Percentiles rank a stretch among this genome's conserved stretches.
phyloP scores from a whole-genome alignment of 345 rosid species.

The Corchorus olitorius region DNA sequence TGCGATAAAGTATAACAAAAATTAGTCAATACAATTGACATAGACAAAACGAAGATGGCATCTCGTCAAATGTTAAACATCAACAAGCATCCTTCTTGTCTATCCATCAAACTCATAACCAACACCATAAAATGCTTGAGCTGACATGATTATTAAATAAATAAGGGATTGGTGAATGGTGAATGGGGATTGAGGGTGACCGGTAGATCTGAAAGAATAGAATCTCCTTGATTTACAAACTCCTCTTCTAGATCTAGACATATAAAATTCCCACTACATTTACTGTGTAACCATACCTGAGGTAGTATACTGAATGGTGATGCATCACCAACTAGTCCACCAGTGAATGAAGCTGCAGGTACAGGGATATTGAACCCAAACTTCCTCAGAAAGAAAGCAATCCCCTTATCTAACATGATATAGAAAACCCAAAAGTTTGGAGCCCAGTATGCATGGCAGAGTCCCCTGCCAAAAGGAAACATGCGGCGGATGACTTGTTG shows the following conservation, averaged over 20 bases:
- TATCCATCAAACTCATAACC: not conserved
- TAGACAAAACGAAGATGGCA: not conserved
- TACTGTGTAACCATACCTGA: constrained; percentile 41
- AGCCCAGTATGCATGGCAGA: constrained; percentile 98
- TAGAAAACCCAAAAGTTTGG: constrained; percentile 97
- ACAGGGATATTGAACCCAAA: constrained; percentile 52
- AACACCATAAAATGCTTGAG: not conserved
- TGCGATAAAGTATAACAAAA: not conserved
- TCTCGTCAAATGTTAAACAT: not conserved
- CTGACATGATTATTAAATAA: not conserved
- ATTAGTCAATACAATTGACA: not conserved
- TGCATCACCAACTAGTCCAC: constrained; percentile 84
- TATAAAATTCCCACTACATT: not conserved
- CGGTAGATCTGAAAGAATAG: not conserved
- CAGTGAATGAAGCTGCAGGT: constrained; percentile 82
- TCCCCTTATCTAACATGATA: constrained; percentile 72
- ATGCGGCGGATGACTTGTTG: constrained; percentile 70
- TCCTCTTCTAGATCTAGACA: not conserved
- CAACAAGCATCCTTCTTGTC: not conserved
- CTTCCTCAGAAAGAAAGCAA: constrained; percentile 55
- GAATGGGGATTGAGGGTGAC: not conserved
- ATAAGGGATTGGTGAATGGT: not conserved
- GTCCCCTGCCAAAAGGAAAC: constrained; percentile 99
- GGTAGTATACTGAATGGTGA: constrained; percentile 80
- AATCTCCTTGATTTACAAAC: not conserved